Conservation (phyloP, 176 grass and related monocot species). For the Canna indica region DNA sequence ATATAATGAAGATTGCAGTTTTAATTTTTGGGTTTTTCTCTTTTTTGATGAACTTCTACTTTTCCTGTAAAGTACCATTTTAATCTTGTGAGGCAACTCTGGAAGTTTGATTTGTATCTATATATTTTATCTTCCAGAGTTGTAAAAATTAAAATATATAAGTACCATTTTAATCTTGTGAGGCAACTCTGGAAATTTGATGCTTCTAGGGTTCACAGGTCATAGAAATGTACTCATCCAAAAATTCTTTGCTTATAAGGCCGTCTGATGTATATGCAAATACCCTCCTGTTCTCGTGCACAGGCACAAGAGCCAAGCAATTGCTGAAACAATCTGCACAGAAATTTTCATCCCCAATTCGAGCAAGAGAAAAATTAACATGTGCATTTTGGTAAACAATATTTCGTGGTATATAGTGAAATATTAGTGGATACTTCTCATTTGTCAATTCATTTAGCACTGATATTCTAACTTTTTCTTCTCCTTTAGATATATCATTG, state of each 20-base stretch:
- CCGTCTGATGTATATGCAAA: slow-evolving; percentile 58
- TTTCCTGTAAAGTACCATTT: too few species aligned
- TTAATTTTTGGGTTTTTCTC: too few species aligned
- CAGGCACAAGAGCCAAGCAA: slow-evolving; percentile 73
- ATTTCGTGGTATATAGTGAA: slow-evolving; percentile 53
- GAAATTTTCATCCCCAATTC: slow-evolving; percentile 59
- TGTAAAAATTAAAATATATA: too few species aligned
- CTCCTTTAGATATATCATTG: slow-evolving; percentile 60
- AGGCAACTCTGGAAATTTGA: too few species aligned
- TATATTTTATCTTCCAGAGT: too few species aligned
- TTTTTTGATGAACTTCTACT: too few species aligned
- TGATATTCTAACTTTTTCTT: slow-evolving; percentile 49
- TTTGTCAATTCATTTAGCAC: slow-evolving; percentile 51
- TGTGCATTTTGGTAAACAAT: slow-evolving; percentile 47
- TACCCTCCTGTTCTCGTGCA: slow-evolving; percentile 36
- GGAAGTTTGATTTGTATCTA: too few species aligned
- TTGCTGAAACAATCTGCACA: slow-evolving; percentile 60
- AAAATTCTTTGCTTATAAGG: slow-evolving; percentile 42
- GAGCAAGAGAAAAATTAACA: slow-evolving; percentile 51
- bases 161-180: too few species aligned
- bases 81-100: too few species aligned
- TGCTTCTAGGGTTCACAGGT: slow-evolving; percentile 27
- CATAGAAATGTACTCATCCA: slow-evolving; percentile 50
- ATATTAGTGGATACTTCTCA: slow-evolving; percentile 37
- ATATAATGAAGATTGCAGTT: too few species aligned